Evolutionary conservation across 805 yeast genomes (phyloP).

Genomic region (Wickerhamiella australiensis): DNA sequence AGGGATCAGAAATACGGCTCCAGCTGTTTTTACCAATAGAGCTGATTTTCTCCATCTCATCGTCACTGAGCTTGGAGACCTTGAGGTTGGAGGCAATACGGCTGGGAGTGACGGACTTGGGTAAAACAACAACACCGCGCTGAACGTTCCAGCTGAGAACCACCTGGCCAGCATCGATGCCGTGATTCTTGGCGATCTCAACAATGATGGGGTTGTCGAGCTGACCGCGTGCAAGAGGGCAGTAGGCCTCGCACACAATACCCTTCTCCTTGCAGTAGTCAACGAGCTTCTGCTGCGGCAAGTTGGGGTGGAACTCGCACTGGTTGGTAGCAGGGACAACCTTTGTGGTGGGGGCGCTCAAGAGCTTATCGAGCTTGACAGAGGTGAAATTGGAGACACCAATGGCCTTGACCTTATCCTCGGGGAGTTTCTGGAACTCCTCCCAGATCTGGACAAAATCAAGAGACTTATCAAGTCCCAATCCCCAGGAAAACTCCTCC

Average conservation of each 20-base stretch:
- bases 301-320: conserved; percentile 60
- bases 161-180: conserved; percentile 43
- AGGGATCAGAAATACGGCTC: conserved; percentile 4
- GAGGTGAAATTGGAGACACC: conserved; percentile 62
- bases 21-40: conserved; percentile 21
- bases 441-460: conserved; percentile 45
- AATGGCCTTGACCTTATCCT: conserved; percentile 42
- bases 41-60: conserved; percentile 31
- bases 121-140: conserved; percentile 49
- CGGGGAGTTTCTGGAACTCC: conserved; percentile 43
- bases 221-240: conserved; percentile 56
- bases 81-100: conserved; percentile 40
- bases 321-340: conserved; percentile 59
- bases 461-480: conserved; percentile 29
- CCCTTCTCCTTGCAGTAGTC: conserved; percentile 41
- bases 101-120: conserved; percentile 58
- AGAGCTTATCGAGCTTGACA: conserved; percentile 38
- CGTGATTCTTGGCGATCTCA: conserved; percentile 46
- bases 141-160: conserved; percentile 51
- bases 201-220: conserved; percentile 40
- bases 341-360: conserved; percentile 34
- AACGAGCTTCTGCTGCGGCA: conserved; percentile 51
- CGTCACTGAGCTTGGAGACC: conserved; percentile 32
- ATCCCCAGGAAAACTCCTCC: conserved; percentile 30
- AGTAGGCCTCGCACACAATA: conserved; percentile 56